Evolutionary conservation across 2,329 filamentous ascomycete species (phyloP).

Genomic region (Byssothecium circinans): DNA sequence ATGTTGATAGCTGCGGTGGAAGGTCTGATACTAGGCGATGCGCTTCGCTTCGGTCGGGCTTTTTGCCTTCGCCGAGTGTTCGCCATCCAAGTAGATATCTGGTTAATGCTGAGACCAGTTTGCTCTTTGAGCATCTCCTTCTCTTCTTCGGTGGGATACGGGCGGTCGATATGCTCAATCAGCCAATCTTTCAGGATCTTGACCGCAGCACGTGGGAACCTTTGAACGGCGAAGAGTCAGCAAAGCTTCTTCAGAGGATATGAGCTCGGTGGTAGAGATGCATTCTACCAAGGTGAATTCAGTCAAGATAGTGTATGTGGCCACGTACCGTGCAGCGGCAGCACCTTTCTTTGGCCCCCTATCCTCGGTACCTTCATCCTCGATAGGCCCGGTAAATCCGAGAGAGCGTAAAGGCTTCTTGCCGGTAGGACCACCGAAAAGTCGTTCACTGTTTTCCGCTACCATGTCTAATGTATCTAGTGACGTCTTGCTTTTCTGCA

Average conservation of each 20-base stretch:
- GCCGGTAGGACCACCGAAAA: conserved; percentile 40
- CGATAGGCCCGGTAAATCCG: conserved; percentile 41
- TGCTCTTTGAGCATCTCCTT: conserved; percentile 76
- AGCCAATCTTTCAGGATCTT: conserved; percentile 85
- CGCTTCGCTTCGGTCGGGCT: conserved; percentile 66
- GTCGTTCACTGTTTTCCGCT: conserved; percentile 43
- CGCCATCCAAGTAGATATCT: conserved; percentile 90
- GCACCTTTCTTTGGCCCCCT: conserved; percentile 37
- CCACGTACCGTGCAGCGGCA: conserved; percentile 20
- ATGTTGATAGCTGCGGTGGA: conserved; percentile 72
- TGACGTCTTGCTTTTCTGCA: conserved; percentile 38
- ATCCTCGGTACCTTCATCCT: conserved; percentile 31
- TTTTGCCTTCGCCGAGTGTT: conserved; percentile 85
- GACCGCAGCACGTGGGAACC: conserved; percentile 78
- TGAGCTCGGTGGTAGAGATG: no score
- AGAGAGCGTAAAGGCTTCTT: conserved; percentile 42
- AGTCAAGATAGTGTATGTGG: not conserved
- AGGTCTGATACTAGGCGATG: conserved; percentile 68
- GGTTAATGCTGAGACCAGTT: conserved; percentile 78
- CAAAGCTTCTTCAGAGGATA: not conserved
- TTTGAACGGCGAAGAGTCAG: not conserved
- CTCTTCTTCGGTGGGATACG: conserved; percentile 85
- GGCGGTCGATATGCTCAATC: conserved; percentile 74
- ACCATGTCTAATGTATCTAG: conserved; percentile 53
- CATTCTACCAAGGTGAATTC: no score